Percentiles rank a stretch among this genome's conserved stretches.
Conservation (phyloP, 805 yeast species). For the Lipomyces chichibuensis region DNA sequence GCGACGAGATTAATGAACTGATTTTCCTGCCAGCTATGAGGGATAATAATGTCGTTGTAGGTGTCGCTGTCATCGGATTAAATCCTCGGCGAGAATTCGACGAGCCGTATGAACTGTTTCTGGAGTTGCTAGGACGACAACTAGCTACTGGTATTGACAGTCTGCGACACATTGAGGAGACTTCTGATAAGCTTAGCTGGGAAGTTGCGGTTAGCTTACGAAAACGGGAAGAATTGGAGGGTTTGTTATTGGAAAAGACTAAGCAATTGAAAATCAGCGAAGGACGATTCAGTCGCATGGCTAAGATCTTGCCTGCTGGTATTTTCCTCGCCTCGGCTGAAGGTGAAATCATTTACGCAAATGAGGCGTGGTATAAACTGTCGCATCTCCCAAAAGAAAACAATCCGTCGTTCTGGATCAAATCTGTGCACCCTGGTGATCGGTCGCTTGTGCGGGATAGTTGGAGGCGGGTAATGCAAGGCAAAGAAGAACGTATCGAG, state of each 20-base stretch:
- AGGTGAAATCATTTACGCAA: conserved; percentile 35
- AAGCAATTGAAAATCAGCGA: conserved; percentile 32
- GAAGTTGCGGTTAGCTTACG: conserved; percentile 26
- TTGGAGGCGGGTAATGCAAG: conserved; percentile 34
- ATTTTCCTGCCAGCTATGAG: conserved; percentile 35
- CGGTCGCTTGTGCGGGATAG: conserved; percentile 29
- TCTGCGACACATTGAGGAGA: conserved; percentile 29
- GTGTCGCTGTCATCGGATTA: conserved; percentile 34
- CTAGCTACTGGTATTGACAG: conserved; percentile 33
- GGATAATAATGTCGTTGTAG: conserved; percentile 32
- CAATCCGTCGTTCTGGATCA: conserved; percentile 36
- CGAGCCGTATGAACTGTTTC: conserved; percentile 33
- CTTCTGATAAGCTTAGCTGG: conserved; percentile 30
- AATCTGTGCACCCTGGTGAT: conserved; percentile 36
- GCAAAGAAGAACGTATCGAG: conserved; percentile 29
- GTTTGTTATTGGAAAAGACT: conserved; percentile 23
- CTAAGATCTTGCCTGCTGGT: conserved; percentile 34
- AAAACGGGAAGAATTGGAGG: conserved; percentile 29
- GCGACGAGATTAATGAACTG: conserved; percentile 25
- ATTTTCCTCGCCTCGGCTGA: conserved; percentile 32
- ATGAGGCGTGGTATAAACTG: conserved; percentile 34
- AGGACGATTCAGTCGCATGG: conserved; percentile 35
- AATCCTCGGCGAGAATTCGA: conserved; percentile 33
- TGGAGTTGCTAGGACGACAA: conserved; percentile 35
- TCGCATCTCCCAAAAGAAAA: conserved; percentile 24